A percentile compares a stretch with the other conserved stretches of the same genome.
These are phyloP conservation scores for Populus tomentosa DNA, from an alignment of 441 rosid species.

Conservation along the genomic window DNA sequence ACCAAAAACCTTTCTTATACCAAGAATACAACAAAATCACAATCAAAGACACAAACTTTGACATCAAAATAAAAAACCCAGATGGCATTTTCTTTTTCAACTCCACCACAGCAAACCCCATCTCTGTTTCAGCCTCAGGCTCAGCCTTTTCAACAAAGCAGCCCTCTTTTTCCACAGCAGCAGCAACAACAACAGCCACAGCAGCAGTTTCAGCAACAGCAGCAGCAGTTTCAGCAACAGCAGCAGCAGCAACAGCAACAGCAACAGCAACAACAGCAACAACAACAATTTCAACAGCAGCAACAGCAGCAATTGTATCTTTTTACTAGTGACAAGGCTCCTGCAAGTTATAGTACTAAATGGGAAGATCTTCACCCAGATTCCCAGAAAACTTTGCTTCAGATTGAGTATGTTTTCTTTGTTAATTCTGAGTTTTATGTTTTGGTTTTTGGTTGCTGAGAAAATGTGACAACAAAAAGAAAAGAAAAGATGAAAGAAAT, in stretches of 20 bases:
- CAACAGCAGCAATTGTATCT: slow-evolving; percentile 69
- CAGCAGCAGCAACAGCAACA: slow-evolving; percentile 45
- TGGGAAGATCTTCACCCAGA: slow-evolving; percentile 99
- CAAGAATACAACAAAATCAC: slow-evolving; percentile 16
- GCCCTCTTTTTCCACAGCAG: slow-evolving; percentile 37
- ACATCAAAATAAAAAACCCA: slow-evolving; percentile 11
- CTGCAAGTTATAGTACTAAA: slow-evolving; percentile 84
- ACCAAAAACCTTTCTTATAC: slow-evolving; percentile 17
- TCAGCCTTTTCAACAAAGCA: slow-evolving; percentile 42
- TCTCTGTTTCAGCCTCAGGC: slow-evolving; percentile 47
- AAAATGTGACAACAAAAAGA: background rate
- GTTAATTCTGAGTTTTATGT: background rate
- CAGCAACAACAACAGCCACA: slow-evolving; percentile 22
- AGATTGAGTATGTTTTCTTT: slow-evolving; percentile 66
- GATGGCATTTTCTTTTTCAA: slow-evolving; percentile 68
- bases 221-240: slow-evolving; percentile 30
- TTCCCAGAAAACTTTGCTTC: slow-evolving; percentile 79
- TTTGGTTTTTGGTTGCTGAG: slow-evolving; percentile 7
- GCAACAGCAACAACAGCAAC: slow-evolving; percentile 40
- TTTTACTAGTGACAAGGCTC: slow-evolving; percentile 75
- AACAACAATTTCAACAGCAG: slow-evolving; percentile 33
- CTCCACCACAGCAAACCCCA: slow-evolving; percentile 64
- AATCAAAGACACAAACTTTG: background rate
- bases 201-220: slow-evolving; percentile 12
- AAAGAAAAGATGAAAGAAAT: background rate